Evolutionary conservation across 805 yeast genomes (phyloP).

Genomic region (Candida hungchunana): DNA sequence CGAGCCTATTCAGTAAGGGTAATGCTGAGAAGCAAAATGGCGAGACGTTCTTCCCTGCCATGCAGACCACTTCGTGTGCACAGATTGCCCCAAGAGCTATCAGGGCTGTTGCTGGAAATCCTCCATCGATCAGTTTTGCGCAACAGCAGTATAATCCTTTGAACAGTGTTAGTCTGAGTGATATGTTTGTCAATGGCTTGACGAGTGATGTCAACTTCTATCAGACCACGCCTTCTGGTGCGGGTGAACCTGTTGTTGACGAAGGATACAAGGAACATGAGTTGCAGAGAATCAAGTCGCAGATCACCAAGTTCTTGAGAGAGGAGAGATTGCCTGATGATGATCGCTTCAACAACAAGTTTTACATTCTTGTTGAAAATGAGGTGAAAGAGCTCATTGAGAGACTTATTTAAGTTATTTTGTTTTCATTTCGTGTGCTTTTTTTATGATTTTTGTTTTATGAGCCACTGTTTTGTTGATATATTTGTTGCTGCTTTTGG

Average conservation of each 20-base stretch:
- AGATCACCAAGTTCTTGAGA: slow-evolving; percentile 25
- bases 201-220: slow-evolving; percentile 20
- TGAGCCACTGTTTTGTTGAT: too few relatives aligned
- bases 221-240: slow-evolving; percentile 1
- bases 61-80: slow-evolving; percentile 28
- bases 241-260: slow-evolving; percentile 12
- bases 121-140: slow-evolving; percentile 18
- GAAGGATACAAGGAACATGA: slow-evolving; percentile 28
- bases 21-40: slow-evolving; percentile 8
- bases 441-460: too few relatives aligned
- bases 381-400: slow-evolving; percentile 29
- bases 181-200: slow-evolving; percentile 26
- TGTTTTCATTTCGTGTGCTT: background rate
- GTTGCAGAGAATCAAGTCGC: slow-evolving; percentile 26
- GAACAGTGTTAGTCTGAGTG: slow-evolving; percentile 24
- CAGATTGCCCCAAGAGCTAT: slow-evolving; percentile 32
- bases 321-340: slow-evolving; percentile 29
- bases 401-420: slow-evolving; percentile 14
- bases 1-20: slow-evolving; percentile 12
- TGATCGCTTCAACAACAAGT: slow-evolving; percentile 27
- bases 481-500: too few relatives aligned
- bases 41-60: slow-evolving; percentile 5
- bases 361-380: slow-evolving; percentile 25
- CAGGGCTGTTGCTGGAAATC: slow-evolving; percentile 25
- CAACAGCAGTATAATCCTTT: slow-evolving; percentile 15